These are phyloP conservation scores for Stemphylium beticola DNA, from an alignment of 2,329 filamentous ascomycete species.

Conservation along the genomic window DNA sequence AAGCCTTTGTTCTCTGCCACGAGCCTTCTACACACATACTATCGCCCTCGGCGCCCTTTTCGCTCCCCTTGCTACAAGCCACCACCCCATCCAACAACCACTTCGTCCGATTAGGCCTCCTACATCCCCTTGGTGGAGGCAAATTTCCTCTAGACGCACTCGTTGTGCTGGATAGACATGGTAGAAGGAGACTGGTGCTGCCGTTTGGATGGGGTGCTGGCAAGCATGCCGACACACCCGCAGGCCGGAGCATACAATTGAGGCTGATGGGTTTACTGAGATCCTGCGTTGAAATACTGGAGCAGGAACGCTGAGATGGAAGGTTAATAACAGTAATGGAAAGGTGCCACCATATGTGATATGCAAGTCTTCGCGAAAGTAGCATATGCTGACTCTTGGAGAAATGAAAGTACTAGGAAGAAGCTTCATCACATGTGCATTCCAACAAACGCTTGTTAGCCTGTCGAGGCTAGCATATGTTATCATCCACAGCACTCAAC, in stretches of 20 bases:
- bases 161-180: constrained; percentile 50
- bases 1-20: constrained; percentile 45
- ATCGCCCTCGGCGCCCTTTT: constrained; percentile 32
- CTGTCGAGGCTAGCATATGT: too few species aligned
- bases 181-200: constrained; percentile 49
- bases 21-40: constrained; percentile 39
- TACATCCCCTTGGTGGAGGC: constrained; percentile 55
- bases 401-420: too few species aligned
- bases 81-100: constrained; percentile 43
- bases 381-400: too few species aligned
- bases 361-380: too few species aligned
- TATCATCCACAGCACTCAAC: too few species aligned
- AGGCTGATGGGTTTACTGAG: constrained; percentile 37
- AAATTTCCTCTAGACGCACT: constrained; percentile 53
- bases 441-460: too few species aligned
- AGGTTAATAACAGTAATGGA: too few species aligned
- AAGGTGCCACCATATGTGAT: too few species aligned
- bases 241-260: constrained; percentile 38
- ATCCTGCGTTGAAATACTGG: constrained; percentile 35
- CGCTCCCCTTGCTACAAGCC: constrained; percentile 43
- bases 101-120: constrained; percentile 50
- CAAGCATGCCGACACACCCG: constrained; percentile 40
- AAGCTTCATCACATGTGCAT: too few species aligned
- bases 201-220: constrained; percentile 56
- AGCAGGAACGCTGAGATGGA: constrained; percentile 14